phyloP scores from a whole-genome alignment of 176 grass and related monocot species.

The Eremochloa ophiuroides region DNA sequence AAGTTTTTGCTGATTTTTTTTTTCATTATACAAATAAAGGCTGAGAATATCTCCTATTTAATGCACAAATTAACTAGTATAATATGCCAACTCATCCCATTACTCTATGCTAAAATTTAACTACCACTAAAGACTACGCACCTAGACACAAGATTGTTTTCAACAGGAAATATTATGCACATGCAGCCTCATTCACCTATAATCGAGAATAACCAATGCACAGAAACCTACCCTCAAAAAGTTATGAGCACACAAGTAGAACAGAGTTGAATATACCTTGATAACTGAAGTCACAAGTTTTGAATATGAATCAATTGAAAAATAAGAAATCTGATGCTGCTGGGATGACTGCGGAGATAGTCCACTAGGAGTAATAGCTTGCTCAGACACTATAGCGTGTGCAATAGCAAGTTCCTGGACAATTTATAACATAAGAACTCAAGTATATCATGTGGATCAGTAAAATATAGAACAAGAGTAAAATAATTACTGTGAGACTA shows the following conservation, averaged over 20 bases:
- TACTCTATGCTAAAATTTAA: background rate
- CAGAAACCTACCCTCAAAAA: background rate
- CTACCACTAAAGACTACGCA: background rate
- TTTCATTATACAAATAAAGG: background rate
- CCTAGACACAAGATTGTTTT: background rate
- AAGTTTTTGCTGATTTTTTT: background rate
- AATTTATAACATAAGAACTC: conserved; percentile 21
- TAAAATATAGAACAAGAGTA: conserved; percentile 13
- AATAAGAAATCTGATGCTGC: conserved; percentile 68
- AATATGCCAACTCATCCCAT: background rate
- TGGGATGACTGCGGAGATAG: conserved; percentile 45
- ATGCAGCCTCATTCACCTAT: background rate
- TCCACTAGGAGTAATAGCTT: conserved; percentile 38
- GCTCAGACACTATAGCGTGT: conserved; percentile 61
- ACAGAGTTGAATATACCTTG: conserved; percentile 54
- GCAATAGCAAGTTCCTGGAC: conserved; percentile 69
- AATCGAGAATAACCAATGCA: background rate
- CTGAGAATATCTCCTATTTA: background rate
- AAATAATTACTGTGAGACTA: conserved; percentile 50
- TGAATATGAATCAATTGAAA: conserved; percentile 83
- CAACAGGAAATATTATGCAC: background rate
- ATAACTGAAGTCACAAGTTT: conserved; percentile 72
- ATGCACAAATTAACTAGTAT: background rate
- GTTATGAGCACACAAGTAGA: background rate
- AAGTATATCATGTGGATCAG: conserved; percentile 9